Evolutionary conservation across 176 grass and related monocot genomes (phyloP), one percentile per base, ranked within the genome.

Genomic region (Elaeis guineensis): DNA sequence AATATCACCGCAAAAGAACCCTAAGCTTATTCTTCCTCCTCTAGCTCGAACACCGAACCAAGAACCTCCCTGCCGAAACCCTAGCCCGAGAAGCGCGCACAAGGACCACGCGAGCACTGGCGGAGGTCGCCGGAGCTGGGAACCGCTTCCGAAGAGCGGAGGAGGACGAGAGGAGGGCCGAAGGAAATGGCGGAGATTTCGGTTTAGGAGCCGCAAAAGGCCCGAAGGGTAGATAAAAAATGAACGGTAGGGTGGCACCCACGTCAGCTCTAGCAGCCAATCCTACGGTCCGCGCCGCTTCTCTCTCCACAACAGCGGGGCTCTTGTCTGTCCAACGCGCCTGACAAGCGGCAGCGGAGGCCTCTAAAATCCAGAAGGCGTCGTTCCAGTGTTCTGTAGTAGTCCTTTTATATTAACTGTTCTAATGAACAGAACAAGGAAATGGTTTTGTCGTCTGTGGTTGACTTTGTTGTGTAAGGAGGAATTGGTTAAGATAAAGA

Each of bases 1-100:
- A 70, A 18, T 26, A 26, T 89, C 90, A 53, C 90, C 85, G 69
- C 82, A 89, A 66, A 86, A 89, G 85, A 95, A 95, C 71, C 82
- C 85, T 60, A 68, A 56, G 72, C 22, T 69, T 63, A 61, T 51
- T 70, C 51, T 79, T 66, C 69, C 70, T 78, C 83, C 90, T 95
- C 90, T 82, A 95, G 85, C 76, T 89, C 90, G 90, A 86, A 69
- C 55, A 19, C 20, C 60, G 17, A 30, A 21, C 17, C 16, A 14
- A 44, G 35, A 44, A 44, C 35, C 35, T 44, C 35, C 35, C 9
- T 44, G 11, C 8, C 0, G 11, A 44, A 44, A 44, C 35, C 35
- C 35, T 44, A 12, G 2, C 35, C 35, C 35, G 11, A 44, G 2
- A 9, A 1, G 35, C 8, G 11, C 9, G 35, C 35, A 44, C 2